Conservation (phyloP, 345 rosid genomes). For the Brassica nigra region DNA sequence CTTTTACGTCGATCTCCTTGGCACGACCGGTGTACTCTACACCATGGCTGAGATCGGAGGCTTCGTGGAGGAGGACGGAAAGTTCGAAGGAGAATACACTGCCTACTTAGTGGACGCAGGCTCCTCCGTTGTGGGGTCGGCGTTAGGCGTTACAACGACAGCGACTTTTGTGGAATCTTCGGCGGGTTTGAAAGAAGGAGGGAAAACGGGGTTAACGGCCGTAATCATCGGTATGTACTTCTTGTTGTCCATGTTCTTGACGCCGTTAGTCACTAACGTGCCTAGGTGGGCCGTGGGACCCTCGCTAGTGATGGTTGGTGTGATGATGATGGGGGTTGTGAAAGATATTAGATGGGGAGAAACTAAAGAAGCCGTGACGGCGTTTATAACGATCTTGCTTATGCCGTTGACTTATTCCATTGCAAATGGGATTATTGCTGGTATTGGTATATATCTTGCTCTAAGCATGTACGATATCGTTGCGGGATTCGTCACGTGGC, state of each 20-base stretch:
- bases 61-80: constrained; percentile 57
- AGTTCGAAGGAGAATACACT: constrained; percentile 76
- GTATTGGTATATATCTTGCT: constrained; percentile 66
- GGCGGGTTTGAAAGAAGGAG: constrained; percentile 87
- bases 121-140: constrained; percentile 70
- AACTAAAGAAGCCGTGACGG: constrained; percentile 72
- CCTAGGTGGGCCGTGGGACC: constrained; percentile 97
- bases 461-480: constrained; percentile 56
- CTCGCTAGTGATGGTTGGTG: constrained; percentile 78
- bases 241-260: constrained; percentile 61
- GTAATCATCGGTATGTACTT: constrained; percentile 61
- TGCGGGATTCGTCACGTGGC: constrained; percentile 38
- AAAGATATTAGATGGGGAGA: constrained; percentile 74
- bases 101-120: constrained; percentile 83
- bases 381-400: constrained; percentile 75
- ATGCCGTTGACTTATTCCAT: constrained; percentile 91
- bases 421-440: constrained; percentile 83
- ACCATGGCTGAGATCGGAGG: constrained; percentile 88
- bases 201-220: constrained; percentile 86
- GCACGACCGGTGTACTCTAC: constrained; percentile 70
- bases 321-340: constrained; percentile 85
- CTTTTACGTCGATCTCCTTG: constrained; percentile 70
- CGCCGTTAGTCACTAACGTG: constrained; percentile 67
- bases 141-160: constrained; percentile 66
- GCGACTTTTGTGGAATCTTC: constrained; percentile 83